Percentiles rank a stretch among this genome's conserved stretches.
Conservation (phyloP, 2,329 filamentous ascomycete species). For the Pseudopithomyces chartarum region DNA sequence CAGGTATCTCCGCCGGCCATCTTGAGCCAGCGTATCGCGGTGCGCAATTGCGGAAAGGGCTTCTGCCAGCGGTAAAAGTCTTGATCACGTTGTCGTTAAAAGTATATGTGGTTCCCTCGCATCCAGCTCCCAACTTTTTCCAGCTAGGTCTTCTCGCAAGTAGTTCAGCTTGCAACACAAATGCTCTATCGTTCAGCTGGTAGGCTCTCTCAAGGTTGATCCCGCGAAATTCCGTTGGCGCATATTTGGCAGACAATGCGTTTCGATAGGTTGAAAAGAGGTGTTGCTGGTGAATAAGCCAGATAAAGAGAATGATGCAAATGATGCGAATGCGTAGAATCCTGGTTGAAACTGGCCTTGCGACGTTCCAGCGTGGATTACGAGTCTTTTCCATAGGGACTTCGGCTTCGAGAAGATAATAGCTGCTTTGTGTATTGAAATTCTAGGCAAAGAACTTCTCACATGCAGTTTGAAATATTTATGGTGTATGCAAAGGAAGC, state of each 20-base stretch:
- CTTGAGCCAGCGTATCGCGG: conserved; percentile 7
- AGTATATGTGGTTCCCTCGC: conserved; percentile 29
- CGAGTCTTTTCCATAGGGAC: background rate
- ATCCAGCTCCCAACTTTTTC: conserved; percentile 26
- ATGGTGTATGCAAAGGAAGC: too few species aligned
- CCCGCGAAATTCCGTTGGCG: conserved; percentile 20
- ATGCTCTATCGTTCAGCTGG: conserved; percentile 11
- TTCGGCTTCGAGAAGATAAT: background rate
- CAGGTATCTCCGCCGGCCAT: conserved; percentile 37
- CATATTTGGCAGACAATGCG: conserved; percentile 27
- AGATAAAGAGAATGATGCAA: conserved; percentile 18
- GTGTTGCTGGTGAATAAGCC: conserved; percentile 24
- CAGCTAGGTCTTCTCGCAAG: conserved; percentile 24
- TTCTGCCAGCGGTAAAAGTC: conserved; percentile 27
- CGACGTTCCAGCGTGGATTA: background rate
- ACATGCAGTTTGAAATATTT: too few species aligned
- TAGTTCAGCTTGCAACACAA: conserved; percentile 20
- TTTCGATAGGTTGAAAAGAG: conserved; percentile 23
- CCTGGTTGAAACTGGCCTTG: background rate
- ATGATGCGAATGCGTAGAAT: conserved; percentile 17
- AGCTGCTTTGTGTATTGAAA: background rate
- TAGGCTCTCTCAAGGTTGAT: background rate
- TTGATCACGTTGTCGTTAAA: conserved; percentile 32
- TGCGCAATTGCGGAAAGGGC: conserved; percentile 33
- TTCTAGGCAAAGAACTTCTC: background rate